Evolutionary conservation across 495 filamentous ascomycete genomes (phyloP), one percentile per base, ranked within the genome.

Genomic region (Hapsidospora chrysogenum): DNA sequence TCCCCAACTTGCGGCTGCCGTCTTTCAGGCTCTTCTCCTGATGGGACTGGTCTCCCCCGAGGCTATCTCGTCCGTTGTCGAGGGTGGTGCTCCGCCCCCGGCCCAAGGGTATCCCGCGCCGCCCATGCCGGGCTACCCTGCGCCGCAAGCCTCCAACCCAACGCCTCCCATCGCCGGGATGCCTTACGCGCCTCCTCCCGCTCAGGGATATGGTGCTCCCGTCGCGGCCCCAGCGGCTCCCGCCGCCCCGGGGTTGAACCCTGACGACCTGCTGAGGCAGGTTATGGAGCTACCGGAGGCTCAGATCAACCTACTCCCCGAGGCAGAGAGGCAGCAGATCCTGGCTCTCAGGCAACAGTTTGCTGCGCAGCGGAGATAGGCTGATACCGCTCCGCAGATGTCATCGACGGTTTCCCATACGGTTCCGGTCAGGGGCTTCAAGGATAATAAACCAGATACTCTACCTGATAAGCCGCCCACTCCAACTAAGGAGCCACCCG

Each of bases 21-120:
- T 96, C 44, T 96, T 99, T 63, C 92, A 96, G 53, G 80, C 85
- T 4, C 64, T 99, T 3, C 71, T 99, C 0, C 68, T 95, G 11
- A 85, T 96, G 76, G 82, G 81, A 29, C 72, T 99, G 6, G 89
- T 99, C 36, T 84, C 89, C 4, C 52, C 56, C 29, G 54, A 66
- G 26, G 60, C 61, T 15, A 65, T 65, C 35, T 57, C 57, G 43
- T 61, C 63, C 5, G 63, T 65, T 11, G 36, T 64, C 17, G 63
- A 65, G n/a, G 45, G 45, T n/a, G 43, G 44, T 29, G 46, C 28
- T 3, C 44, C 48, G 4, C 49, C 49, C 19, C 43, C 45, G 23
- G 31, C 43, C 20, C 40, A 48, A 20, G 29, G 17, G 9, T 17
- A 26, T 11, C 29, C 37, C 9, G 23, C 36, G 5, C 19, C 39